phyloP scores from a whole-genome alignment of 805 yeast species.

The Lipomyces spencermartinsiae region DNA sequence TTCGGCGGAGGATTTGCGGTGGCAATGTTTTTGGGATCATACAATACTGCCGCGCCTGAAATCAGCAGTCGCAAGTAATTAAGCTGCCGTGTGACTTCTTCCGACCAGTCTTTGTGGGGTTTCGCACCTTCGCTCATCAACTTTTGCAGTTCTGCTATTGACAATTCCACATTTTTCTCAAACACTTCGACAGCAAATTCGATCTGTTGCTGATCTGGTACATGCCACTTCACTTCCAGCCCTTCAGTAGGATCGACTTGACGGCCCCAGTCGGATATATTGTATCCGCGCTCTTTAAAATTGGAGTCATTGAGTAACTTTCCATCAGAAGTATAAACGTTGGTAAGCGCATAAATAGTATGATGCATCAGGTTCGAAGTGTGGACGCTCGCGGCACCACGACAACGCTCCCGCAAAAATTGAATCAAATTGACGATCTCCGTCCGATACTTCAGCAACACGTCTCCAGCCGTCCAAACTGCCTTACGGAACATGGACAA shows the following conservation, averaged over 20 bases:
- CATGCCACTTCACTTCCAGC: constrained; percentile 73
- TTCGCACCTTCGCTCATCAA: constrained; percentile 48
- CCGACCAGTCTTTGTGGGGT: constrained; percentile 47
- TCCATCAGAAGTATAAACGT: constrained; percentile 48
- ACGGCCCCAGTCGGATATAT: constrained; percentile 54
- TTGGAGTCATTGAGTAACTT: constrained; percentile 29
- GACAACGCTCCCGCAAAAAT: constrained; percentile 54
- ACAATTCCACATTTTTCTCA: constrained; percentile 51
- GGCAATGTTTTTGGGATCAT: constrained; percentile 63
- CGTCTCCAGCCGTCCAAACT: constrained; percentile 67
- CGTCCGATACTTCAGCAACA: constrained; percentile 52
- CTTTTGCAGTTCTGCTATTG: constrained; percentile 37
- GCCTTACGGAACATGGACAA: constrained; percentile 72
- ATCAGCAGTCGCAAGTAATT: constrained; percentile 63
- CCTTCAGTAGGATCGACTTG: constrained; percentile 36
- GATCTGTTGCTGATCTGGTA: constrained; percentile 64
- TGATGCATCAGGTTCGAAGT: constrained; percentile 72
- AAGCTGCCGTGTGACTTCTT: constrained; percentile 61
- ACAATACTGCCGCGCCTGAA: constrained; percentile 72
- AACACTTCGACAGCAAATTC: constrained; percentile 67
- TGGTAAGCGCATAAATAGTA: constrained; percentile 65
- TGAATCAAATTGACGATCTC: constrained; percentile 57
- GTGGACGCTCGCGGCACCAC: constrained; percentile 69
- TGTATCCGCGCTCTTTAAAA: constrained; percentile 19
- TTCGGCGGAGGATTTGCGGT: constrained; percentile 1